phyloP scores from a whole-genome alignment of 352 stramenopile genomes.

The Phytophthora syringae region DNA sequence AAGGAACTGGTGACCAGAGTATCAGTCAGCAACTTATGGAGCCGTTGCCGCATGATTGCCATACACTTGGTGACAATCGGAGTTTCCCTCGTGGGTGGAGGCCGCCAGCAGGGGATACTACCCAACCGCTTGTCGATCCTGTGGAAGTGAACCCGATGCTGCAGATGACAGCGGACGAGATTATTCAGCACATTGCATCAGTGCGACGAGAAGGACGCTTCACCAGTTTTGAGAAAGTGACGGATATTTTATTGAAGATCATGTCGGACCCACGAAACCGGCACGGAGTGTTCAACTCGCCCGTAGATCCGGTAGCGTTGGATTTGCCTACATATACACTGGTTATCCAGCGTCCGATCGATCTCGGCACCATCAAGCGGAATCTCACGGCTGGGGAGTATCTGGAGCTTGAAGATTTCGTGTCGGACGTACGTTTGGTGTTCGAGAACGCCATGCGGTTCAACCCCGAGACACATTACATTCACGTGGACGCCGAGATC shows the following conservation, averaged over 20 bases:
- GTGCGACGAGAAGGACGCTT: conserved; percentile 67
- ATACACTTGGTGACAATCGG: conserved; percentile 53
- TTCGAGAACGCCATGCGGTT: conserved; percentile 93
- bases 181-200: conserved; percentile 71
- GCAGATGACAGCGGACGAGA: conserved; percentile 64
- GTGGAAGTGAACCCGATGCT: conserved; percentile 60
- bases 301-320: conserved; percentile 75
- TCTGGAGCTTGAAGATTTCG: conserved; percentile 84
- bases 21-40: conserved; percentile 48
- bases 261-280: conserved; percentile 79
- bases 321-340: conserved; percentile 74
- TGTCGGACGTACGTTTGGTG: conserved; percentile 81
- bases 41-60: conserved; percentile 38
- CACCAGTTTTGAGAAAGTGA: conserved; percentile 68
- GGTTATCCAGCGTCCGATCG: conserved; percentile 89
- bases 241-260: conserved; percentile 73
- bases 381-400: conserved; percentile 87
- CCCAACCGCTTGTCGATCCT: neutral
- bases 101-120: neutral
- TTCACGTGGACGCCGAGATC: conserved; percentile 73
- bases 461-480: conserved; percentile 79
- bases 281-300: conserved; percentile 74
- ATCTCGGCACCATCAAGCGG: conserved; percentile 89
- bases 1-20: conserved; percentile 30
- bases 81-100: conserved; percentile 61